Evolutionary conservation across 768 basidiomycete species (phyloP), one percentile per base, ranked within the genome.

Genomic region (Rhodocollybia butyracea): DNA sequence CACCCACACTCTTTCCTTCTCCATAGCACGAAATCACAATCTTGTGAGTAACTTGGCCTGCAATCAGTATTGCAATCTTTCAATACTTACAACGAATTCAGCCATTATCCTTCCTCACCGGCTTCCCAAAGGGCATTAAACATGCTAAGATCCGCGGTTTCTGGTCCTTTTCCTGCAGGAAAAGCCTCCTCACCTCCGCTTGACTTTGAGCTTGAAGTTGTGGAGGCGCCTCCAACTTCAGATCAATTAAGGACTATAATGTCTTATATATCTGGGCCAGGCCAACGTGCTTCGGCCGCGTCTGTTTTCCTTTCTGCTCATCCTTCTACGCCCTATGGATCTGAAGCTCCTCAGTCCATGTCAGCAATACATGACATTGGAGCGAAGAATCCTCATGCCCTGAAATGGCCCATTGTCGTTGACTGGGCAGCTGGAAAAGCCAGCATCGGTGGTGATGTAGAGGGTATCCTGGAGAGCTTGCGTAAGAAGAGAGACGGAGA

Each of bases 401-500:
- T 90, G 50, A 59, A 59, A 57, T 91, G 88, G 88, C 89, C 89
- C 0, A 78, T 91, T 43, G 86, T 91, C 0, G 89, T 91, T 2
- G 84, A 91, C 60, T 91, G 89, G 89, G 69, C 74, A 15, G 78
- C 74, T 22, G 89, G 89, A 1, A 76, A 76, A 39, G 87, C 82
- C 10, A 77, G 78, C 19, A 69, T 90, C 0, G 89, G 89, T 0
- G 82, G 86, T 57, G 84, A 84, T 19, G 89, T 89, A n/a, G 80
- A 78, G 52, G 63, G 65, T 1, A 85, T 91, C 15, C 62, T 91
- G 64, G 89, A 91, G 59, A 73, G 69, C 26, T 58, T 91, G 54
- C 72, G 88, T 62, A 81, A 81, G 70, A 78, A 73, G 55, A 72
- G 89, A 53, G 89, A 91, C 59, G 88, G 88, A 0, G 86, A 89